Evolutionary conservation across 1,284 basidiomycete genomes (phyloP).

Genomic region (Inonotus obliquus): DNA sequence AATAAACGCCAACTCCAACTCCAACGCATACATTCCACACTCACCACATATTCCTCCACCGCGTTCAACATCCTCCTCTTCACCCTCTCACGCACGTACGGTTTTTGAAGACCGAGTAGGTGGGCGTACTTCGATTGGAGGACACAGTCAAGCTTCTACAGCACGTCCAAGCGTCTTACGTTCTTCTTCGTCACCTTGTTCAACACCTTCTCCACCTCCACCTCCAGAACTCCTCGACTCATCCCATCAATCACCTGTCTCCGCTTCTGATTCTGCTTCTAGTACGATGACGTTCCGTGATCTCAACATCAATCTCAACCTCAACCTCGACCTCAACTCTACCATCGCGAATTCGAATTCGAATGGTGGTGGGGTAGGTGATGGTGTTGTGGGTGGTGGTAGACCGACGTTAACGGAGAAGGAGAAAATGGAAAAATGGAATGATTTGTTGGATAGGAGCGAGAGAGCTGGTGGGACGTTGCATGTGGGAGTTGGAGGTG

Average conservation of each 20-base stretch:
- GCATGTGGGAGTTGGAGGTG: constrained; percentile 36
- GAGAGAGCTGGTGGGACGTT: constrained; percentile 65
- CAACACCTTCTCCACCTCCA: constrained; percentile 17
- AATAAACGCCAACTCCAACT: too few species aligned
- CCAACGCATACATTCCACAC: too few species aligned
- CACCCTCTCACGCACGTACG: constrained; percentile 19
- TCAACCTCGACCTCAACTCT: neutral
- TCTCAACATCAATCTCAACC: constrained; percentile 26
- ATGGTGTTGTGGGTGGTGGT: neutral
- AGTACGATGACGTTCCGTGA: constrained; percentile 45
- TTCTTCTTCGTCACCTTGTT: constrained; percentile 10
- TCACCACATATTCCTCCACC: too few species aligned
- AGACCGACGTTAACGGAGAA: constrained; percentile 46
- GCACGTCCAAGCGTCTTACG: constrained; percentile 21
- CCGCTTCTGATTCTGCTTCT: constrained; percentile 24
- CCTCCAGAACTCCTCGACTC: constrained; percentile 22
- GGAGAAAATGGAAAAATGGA: constrained; percentile 68
- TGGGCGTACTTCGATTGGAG: constrained; percentile 25
- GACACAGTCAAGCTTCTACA: constrained; percentile 31
- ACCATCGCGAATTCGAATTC: too few species aligned
- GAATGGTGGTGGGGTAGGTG: too few species aligned
- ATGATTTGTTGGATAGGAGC: constrained; percentile 58
- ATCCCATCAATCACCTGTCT: constrained; percentile 5
- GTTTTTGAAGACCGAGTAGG: constrained; percentile 26
- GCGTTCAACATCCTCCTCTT: neutral